phyloP scores from a whole-genome alignment of 768 basidiomycete genomes.

The Clitopilus passeckerianus region DNA sequence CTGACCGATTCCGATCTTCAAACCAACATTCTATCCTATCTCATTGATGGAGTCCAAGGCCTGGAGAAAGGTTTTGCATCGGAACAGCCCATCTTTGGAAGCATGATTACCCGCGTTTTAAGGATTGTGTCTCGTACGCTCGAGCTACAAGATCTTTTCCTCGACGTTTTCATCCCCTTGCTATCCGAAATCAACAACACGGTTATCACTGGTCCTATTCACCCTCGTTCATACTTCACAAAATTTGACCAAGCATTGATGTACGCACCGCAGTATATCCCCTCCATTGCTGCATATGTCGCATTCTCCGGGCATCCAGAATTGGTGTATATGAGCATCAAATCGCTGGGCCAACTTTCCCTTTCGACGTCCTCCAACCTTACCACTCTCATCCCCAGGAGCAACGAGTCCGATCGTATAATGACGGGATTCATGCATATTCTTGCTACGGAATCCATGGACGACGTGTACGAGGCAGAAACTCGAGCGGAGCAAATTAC shows the following conservation, averaged over 20 bases:
- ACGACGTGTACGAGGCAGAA: constrained; percentile 59
- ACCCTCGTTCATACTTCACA: constrained; percentile 66
- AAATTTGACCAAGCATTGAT: constrained; percentile 72
- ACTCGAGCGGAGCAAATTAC: constrained; percentile 55
- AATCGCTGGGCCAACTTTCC: constrained; percentile 67
- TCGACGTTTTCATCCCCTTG: constrained; percentile 81
- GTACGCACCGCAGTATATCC: constrained; percentile 66
- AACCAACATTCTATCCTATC: constrained; percentile 66
- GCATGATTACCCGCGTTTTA: constrained; percentile 75
- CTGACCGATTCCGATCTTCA: constrained; percentile 73
- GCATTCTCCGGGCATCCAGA: constrained; percentile 67
- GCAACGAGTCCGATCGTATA: constrained; percentile 81
- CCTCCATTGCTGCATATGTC: constrained; percentile 80
- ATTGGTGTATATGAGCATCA: constrained; percentile 70
- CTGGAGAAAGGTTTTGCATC: constrained; percentile 67
- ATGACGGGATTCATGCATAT: constrained; percentile 71
- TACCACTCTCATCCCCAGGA: constrained; percentile 74
- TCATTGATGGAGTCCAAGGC: constrained; percentile 75
- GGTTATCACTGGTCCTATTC: constrained; percentile 46
- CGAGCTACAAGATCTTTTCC: constrained; percentile 84
- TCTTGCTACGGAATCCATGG: constrained; percentile 55
- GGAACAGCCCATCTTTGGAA: constrained; percentile 67
- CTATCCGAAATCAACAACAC: constrained; percentile 62
- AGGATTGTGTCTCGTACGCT: constrained; percentile 78
- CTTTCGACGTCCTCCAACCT: constrained; percentile 64